Evolutionary conservation across 495 filamentous ascomycete species (phyloP), one percentile per base, ranked within the genome.

Genomic region (Cercophora samala): DNA sequence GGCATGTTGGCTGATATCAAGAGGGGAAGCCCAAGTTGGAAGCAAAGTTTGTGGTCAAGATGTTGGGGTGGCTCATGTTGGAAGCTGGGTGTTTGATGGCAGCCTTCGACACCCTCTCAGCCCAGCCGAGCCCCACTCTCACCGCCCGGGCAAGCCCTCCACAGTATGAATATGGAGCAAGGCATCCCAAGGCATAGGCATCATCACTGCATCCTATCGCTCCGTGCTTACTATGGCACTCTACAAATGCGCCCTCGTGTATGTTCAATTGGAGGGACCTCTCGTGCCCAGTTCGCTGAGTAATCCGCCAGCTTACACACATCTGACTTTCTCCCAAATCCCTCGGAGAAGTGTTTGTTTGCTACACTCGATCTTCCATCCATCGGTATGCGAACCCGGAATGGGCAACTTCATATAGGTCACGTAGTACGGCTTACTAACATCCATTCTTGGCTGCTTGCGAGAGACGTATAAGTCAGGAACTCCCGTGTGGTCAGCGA

Each of bases 291-390:
- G 13, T 17, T 56, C 11, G 53, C 53, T 56, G 53, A 56, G 22
- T 56, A 56, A 56, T 56, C 18, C 53, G 15, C 52, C 5, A 56
- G 53, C 19, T 18, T 54, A 17, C 15, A 17, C 52, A 54, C 9
- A 19, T 56, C 5, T 23, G 5, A 1, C 52, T 54, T 21, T 56
- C 53, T 19, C 53, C 53, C 6, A 22, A 23, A 56, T 4, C 22
- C 53, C 53, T 56, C 53, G 53, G 53, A 56, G 53, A 56, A 56
- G 53, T 56, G 22, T 5, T 56, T 56, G 22, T 5, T 56, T 23
- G 37, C 37, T 56, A 6, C 2, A 56, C 53, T 56, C n/a, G 6
- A 23, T 21, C 22, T 23, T n/a, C n/a, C 53, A 18, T n/a, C n/a
- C 19, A 21, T 56, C n/a, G 9, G 15, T 46, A 46, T 46, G 11